Conservation (phyloP, 2,329 filamentous ascomycete genomes). For the Falciphora oryzae region DNA sequence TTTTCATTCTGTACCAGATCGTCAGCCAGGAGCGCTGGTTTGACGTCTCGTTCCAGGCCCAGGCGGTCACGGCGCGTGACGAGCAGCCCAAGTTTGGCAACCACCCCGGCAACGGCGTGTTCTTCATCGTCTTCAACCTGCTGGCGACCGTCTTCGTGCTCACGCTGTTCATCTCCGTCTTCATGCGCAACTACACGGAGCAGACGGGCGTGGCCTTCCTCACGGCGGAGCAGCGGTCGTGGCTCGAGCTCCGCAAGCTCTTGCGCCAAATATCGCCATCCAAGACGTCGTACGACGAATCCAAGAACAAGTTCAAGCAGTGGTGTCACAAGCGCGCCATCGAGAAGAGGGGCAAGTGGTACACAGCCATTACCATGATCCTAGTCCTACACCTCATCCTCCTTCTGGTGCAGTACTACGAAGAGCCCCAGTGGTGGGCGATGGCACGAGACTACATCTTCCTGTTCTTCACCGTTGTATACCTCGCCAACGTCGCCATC, state of each 20-base stretch:
- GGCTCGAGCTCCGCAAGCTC: slow-evolving; percentile 90
- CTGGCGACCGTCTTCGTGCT: slow-evolving; percentile 93
- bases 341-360: slow-evolving; percentile 91
- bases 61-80: slow-evolving; percentile 72
- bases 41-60: slow-evolving; percentile 80
- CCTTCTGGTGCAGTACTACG: slow-evolving; percentile 79
- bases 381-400: slow-evolving; percentile 79
- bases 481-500: slow-evolving; percentile 75
- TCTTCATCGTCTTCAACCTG: slow-evolving; percentile 95
- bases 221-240: slow-evolving; percentile 92
- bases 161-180: slow-evolving; percentile 96
- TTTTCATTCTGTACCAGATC: slow-evolving; percentile 98
- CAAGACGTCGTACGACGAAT: slow-evolving; percentile 78
- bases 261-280: slow-evolving; percentile 90
- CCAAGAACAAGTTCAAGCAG: slow-evolving; percentile 71
- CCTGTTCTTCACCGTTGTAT: slow-evolving; percentile 73
- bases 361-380: slow-evolving; percentile 70
- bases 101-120: slow-evolving; percentile 80
- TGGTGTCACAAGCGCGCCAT: slow-evolving; percentile 95
- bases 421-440: slow-evolving; percentile 68
- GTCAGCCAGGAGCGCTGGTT: slow-evolving; percentile 98
- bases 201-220: slow-evolving; percentile 95
- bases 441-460: slow-evolving; percentile 68
- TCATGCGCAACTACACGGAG: slow-evolving; percentile 99
- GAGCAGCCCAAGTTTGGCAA: slow-evolving; percentile 65